Evolutionary conservation across 1,284 basidiomycete species (phyloP), one percentile per base, ranked within the genome.

Genomic region (Wallemia ichthyophaga): DNA sequence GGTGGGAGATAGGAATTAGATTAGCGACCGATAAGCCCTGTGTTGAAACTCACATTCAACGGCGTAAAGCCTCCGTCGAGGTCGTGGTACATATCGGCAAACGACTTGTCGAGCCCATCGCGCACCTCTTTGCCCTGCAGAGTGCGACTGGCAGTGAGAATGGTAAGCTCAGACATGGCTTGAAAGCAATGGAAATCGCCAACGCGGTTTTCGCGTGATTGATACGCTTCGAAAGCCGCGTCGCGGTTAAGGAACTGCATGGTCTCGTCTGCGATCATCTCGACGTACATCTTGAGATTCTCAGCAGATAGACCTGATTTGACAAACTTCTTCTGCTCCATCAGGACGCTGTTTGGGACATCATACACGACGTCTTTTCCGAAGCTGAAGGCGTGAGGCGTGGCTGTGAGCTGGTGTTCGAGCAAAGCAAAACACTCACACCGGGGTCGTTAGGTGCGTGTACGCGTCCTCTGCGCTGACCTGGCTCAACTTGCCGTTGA

Each of bases 311-410:
- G 78, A 53, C 92, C 91, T 64, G 88, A 82, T 73, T 92, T 94
- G 70, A 91, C 81, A 64, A 98, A 95, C 70, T 84, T 85, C 76
- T 99, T 99, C 71, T 99, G 94, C 69, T 99, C 91, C 92, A 99
- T 98, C 69, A 99, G 81, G 58, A 87, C 75, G 60, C 89, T 83
- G 70, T 98, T 98, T 27, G 94, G 92, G 60, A 88, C 82, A 67
- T 96, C 92, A 70, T 98, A 98, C 2, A 96, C 92, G 56, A 98
- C 94, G 59, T 88, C 89, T 68, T 89, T 89, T 59, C 94, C 94
- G 66, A 99, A 99, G 9, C 72, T 65, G 9, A 65, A 65, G 60
- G 3, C 9, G 25, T 5, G 1, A 58, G 28, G 27, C 26, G 31
- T 31, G 58, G 5, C 2, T n/a, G n/a, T 24, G 21, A 28, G 58